A percentile compares a stretch with the other conserved stretches of the same genome.
These are phyloP conservation scores for Ophiostoma himal-ulmi DNA, from an alignment of 2,329 filamentous ascomycete genomes.

Conservation along the genomic window DNA sequence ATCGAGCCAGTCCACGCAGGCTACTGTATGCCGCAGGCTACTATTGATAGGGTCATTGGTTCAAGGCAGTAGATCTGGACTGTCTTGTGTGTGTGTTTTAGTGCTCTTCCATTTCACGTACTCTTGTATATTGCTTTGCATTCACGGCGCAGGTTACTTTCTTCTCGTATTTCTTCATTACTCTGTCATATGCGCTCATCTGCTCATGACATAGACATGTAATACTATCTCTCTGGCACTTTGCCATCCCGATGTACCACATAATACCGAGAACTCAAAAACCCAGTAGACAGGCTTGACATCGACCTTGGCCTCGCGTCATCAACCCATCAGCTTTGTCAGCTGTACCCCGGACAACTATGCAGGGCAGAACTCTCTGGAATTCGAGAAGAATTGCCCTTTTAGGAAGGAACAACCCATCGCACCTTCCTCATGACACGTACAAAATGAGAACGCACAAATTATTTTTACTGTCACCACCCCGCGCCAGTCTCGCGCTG, in stretches of 20 bases:
- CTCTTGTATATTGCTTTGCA: constrained; percentile 1
- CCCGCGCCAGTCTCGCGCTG: constrained; percentile 2
- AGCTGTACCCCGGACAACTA: background rate
- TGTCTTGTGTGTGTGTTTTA: background rate
- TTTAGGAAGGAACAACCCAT: constrained; percentile 17
- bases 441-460: background rate
- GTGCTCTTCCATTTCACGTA: background rate
- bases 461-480: background rate
- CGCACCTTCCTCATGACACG: constrained; percentile 18
- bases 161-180: background rate
- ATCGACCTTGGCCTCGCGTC: background rate
- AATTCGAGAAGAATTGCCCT: constrained; percentile 5
- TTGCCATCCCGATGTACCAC: background rate
- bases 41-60: constrained; percentile 54
- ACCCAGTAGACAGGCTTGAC: background rate
- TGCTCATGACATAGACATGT: background rate
- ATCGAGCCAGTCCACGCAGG: constrained; percentile 77
- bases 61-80: background rate
- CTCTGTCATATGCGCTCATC: background rate
- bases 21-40: constrained; percentile 73
- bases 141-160: constrained; percentile 2
- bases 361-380: background rate
- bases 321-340: background rate
- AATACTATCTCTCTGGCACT: background rate
- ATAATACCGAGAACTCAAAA: background rate